These are phyloP conservation scores for Colletotrichum aenigma DNA, from an alignment of 2,329 filamentous ascomycete species.

Conservation along the genomic window DNA sequence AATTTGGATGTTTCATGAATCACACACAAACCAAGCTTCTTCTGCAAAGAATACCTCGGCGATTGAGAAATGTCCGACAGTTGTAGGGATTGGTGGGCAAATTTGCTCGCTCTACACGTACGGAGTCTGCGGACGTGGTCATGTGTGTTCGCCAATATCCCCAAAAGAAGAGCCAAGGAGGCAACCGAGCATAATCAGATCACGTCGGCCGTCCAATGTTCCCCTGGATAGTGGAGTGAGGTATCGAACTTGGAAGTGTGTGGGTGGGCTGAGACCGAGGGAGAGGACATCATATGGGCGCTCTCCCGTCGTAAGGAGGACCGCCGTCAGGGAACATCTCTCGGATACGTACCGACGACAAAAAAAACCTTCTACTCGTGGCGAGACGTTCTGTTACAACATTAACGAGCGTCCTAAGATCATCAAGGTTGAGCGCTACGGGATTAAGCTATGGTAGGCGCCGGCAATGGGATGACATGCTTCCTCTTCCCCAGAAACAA, in stretches of 20 bases:
- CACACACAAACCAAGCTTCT: neutral
- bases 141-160: neutral
- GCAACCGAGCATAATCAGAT: neutral
- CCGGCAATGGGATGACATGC: neutral
- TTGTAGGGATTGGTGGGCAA: neutral
- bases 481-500: neutral
- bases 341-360: neutral
- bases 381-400: neutral
- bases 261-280: neutral
- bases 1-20: neutral
- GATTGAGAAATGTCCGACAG: neutral
- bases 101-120: neutral
- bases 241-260: neutral
- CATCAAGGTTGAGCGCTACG: neutral
- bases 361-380: neutral
- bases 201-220: neutral
- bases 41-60: neutral
- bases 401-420: neutral
- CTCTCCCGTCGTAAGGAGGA: neutral
- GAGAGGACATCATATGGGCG: neutral
- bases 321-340: neutral
- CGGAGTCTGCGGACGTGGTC: neutral
- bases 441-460: neutral
- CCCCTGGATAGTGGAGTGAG: neutral
- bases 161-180: neutral